Evolutionary conservation across 768 basidiomycete species (phyloP), one percentile per base, ranked within the genome.

Genomic region (Boletus pseudopeckii): DNA sequence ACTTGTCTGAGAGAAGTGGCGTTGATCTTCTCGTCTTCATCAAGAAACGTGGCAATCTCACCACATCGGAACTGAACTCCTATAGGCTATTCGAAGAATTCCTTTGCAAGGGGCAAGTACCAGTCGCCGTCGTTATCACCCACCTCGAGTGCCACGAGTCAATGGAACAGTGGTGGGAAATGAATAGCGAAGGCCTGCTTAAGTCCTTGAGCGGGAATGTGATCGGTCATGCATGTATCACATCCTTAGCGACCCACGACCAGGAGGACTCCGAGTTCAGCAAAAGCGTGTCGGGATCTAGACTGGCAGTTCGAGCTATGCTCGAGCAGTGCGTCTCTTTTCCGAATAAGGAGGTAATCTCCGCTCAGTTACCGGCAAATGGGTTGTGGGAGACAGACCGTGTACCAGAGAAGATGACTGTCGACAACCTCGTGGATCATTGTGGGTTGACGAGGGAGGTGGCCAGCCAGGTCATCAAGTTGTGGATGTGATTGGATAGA

Each of bases 1-100:
- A 41, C 2, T 48, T 75, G 15, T 32, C 10, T 4, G 8, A 0
- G 18, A 8, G 22, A 1, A 20, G 18, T 3, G 65, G 55, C 4
- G 66, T 75, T 24, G 68, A 63, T 54, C 64, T 77, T 8, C 66
- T 76, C 1, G 55, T 74, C 4, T 74, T 67, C 47, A 59, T 63
- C 52, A 68, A 70, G 58, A 59, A 63, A 8, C 55, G 54, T 0
- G 63, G 71, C 1, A 56, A 63, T 44, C 61, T 72, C 47, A 66
- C 57, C 34, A 56, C 56, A 14, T 52, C 64, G 2, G 52, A 62
- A 22, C 33, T 53, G 36, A 54, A 64, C n/a, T 68, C 61, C 50
- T 76, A 67, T 58, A 48, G 40, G 28, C 26, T 71, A 1, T 71
- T 73, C 47, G 45, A 61, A 18, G 63, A 73, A 15, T 59, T 69